Base-by-base conservation (phyloP, 495 filamentous ascomycete genomes). In the Trichodelitschia bisporula region DNA sequence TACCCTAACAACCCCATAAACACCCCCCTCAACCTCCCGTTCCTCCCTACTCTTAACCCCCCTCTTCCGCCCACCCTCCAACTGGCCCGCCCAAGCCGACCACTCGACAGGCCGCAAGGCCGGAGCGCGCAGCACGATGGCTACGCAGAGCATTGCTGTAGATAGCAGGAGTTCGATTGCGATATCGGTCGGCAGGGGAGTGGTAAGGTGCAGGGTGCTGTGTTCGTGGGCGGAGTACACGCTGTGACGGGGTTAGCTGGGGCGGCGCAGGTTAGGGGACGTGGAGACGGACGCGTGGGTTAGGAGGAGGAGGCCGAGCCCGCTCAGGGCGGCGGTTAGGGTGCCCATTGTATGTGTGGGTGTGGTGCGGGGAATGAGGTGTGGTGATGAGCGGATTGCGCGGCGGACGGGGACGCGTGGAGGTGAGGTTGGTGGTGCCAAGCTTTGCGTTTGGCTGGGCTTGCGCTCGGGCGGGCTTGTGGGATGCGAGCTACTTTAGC, bases 171-270 rank as follows among this genome's bases (percentile, higher is more conserved):
- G 49, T 32, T 57, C 54, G 27, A 57, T 26, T 16, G 40, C 42
- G 36, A 57, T 54, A 36, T 57, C 54, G 20, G 47, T 32, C 8
- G 54, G 54, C 1, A 55, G 47, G 28, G 45, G 19, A 26, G 43
- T 27, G 19, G n/a, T 12, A 14, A 13, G 19, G 18, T 13, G 30
- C 26, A 49, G 40, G 20, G 40, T 26, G 31, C 45, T 42, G 41
- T 57, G 54, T 30, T 57, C 54, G 40, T 55, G 44, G 23, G 54
- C 47, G 31, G 54, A 56, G 42, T 57, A 57, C 34, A 53, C 44
- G 30, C 54, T 57, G 40, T 29, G 13, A 29, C 19, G 14, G 0
- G 15, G 32, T 49, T 42, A 47, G 40, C 26, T 39, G 37, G 13
- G 6, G 11, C 10, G 15, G 9, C 10, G 2, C 30, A 26, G 31